Percentiles rank a stretch among this genome's conserved stretches.
Evolutionary conservation across 345 rosid species (phyloP).

Genomic region (Luvunga scandens): DNA sequence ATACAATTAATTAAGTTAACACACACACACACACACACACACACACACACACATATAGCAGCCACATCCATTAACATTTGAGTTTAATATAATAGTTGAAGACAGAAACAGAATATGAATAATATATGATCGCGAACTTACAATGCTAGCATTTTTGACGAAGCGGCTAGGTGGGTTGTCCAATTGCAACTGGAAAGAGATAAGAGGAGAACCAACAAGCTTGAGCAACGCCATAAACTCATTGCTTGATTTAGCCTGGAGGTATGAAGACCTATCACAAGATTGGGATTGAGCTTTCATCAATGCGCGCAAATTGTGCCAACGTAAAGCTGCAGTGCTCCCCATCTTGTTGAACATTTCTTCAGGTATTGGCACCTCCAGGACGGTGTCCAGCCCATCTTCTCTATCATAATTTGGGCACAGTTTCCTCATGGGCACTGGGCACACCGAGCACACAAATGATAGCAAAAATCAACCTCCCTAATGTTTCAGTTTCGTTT

Average conservation of each 20-base stretch:
- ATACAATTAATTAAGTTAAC: not conserved
- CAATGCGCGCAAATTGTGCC: slow-evolving; percentile 73
- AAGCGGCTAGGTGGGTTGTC: slow-evolving; percentile 43
- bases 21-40: no score
- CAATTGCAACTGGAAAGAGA: slow-evolving; percentile 69
- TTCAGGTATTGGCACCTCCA: slow-evolving; percentile 77
- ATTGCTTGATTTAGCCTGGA: slow-evolving; percentile 64
- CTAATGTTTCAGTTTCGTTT: not conserved
- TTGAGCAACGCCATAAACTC: slow-evolving; percentile 93
- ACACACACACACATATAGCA: no score
- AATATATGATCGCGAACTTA: slow-evolving; percentile 25
- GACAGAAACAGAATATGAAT: no score
- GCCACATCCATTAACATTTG: no score
- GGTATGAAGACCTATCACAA: slow-evolving; percentile 33
- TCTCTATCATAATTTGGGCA: slow-evolving; percentile 65
- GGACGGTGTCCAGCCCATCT: slow-evolving; percentile 61
- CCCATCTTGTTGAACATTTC: slow-evolving; percentile 77
- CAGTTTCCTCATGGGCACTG: slow-evolving; percentile 43
- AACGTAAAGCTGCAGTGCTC: slow-evolving; percentile 50
- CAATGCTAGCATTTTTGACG: slow-evolving; percentile 56
- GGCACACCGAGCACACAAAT: no score
- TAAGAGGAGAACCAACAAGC: slow-evolving; percentile 86
- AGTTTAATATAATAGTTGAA: no score
- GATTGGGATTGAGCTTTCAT: slow-evolving; percentile 57
- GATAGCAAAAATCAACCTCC: not conserved